Evolutionary conservation across 768 basidiomycete species (phyloP), one percentile per base, ranked within the genome.

Genomic region (Naganishia vaughanmartiniae): DNA sequence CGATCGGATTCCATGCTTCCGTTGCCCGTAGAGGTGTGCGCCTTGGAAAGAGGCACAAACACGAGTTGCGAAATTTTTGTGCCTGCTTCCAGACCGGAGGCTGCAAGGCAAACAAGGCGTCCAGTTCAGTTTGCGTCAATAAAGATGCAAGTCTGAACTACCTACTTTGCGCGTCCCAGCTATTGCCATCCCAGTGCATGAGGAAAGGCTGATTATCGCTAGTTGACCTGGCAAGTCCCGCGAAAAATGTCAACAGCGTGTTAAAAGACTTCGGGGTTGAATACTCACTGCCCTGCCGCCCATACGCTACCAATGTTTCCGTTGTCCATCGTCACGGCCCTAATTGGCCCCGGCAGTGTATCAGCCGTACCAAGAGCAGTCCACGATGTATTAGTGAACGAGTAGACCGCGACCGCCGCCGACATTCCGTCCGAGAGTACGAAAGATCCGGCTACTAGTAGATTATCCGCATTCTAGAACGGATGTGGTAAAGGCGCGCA

Each of bases 1-100:
- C 95, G 88, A 81, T 99, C 91, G 7, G 85, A 81, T 80, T 95
- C 87, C 70, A 96, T 76, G 24, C 91, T 81, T 33, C 86, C 85
- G 73, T 89, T 90, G 36, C 19, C 14, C 17, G 48, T 51, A 26
- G 85, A 83, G 19, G 83, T 72, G 77, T 96, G 91, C n/a, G 86
- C 87, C 72, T 88, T 85, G 76, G 88, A 87, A 21, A 97, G 83
- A 12, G 95, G 95, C 24, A 98, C 94, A 87, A 99, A 92, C 0
- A 87, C 84, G 48, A 99, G 84, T 79, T 94, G 92, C 26, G 68
- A 60, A 14, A 69, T 58, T 5, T 17, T 42, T 10, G 68, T 26
- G 11, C 68, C 68, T n/a, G 33, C 12, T 26, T 57, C 36, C 2
- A 56, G 55, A 14, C 54, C 34, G 1, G 67, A 26, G 4, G 36